A percentile compares a stretch with the other conserved stretches of the same genome.
These are phyloP conservation scores for Daedaleopsis nitida DNA, from an alignment of 768 basidiomycete genomes.

Conservation along the genomic window DNA sequence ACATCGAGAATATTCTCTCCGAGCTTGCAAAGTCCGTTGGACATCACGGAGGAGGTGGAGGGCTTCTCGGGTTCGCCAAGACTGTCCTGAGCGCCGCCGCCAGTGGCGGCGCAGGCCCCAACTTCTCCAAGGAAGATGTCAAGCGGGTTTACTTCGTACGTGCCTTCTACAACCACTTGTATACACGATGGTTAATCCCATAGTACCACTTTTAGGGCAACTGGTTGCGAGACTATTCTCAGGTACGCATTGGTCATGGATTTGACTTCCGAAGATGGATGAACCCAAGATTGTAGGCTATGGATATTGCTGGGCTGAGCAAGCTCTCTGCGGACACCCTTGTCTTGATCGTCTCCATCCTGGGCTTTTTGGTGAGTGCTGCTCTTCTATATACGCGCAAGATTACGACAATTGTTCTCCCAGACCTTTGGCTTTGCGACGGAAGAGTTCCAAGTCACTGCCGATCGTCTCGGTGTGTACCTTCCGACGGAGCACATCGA, in stretches of 20 bases:
- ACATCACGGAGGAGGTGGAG: slow-evolving; percentile 41
- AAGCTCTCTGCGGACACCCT: slow-evolving; percentile 68
- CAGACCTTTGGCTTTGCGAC: slow-evolving; percentile 68
- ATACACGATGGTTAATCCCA: neutral
- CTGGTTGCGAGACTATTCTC: slow-evolving; percentile 72
- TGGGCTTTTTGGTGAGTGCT: slow-evolving; percentile 54
- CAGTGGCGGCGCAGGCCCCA: slow-evolving; percentile 49
- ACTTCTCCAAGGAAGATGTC: slow-evolving; percentile 65
- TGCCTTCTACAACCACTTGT: neutral
- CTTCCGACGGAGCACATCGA: slow-evolving; percentile 80
- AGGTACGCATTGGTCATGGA: slow-evolving; percentile 34
- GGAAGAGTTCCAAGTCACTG: slow-evolving; percentile 70
- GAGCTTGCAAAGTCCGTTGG: slow-evolving; percentile 60
- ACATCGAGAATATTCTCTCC: slow-evolving; percentile 70
- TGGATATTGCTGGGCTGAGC: slow-evolving; percentile 70
- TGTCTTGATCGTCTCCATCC: slow-evolving; percentile 56
- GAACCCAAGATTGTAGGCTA: slow-evolving; percentile 42
- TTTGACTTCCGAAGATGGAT: neutral
- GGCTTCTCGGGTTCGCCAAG: slow-evolving; percentile 54
- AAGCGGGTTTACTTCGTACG: slow-evolving; percentile 69
- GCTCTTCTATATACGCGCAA: too few relatives aligned
- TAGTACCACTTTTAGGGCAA: slow-evolving; percentile 49
- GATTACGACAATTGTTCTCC: neutral
- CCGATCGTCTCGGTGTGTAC: slow-evolving; percentile 75
- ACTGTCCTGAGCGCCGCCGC: slow-evolving; percentile 46